These are phyloP conservation scores for Neoboletus brunneissimus DNA, from an alignment of 768 basidiomycete genomes.

Conservation along the genomic window DNA sequence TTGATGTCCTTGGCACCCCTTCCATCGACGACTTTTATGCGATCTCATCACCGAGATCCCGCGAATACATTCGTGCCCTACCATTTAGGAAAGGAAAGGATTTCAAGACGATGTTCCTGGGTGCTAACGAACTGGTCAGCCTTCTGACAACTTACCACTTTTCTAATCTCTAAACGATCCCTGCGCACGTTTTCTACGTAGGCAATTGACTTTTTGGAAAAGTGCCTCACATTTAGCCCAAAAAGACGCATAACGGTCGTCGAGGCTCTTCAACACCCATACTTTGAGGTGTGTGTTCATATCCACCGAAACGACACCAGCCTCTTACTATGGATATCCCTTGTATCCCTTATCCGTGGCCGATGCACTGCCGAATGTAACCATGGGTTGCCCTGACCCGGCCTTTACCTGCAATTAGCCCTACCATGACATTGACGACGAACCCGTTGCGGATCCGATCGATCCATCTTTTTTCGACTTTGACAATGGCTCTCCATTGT, in stretches of 20 bases:
- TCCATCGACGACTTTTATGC: constrained; percentile 94
- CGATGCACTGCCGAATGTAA: neutral
- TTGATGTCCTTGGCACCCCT: constrained; percentile 90
- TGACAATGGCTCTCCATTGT: constrained; percentile 61
- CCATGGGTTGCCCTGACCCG: neutral
- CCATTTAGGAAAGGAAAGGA: constrained; percentile 81
- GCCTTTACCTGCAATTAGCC: constrained; percentile 44
- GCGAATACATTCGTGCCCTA: constrained; percentile 86
- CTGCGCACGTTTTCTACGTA: constrained; percentile 18
- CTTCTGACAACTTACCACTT: neutral
- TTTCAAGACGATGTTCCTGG: constrained; percentile 68
- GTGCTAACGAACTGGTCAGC: constrained; percentile 63
- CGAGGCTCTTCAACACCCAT: constrained; percentile 86
- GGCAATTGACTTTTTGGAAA: constrained; percentile 77
- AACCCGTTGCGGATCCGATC: constrained; percentile 74
- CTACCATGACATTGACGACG: constrained; percentile 87
- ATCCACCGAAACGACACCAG: neutral
- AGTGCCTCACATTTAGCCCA: constrained; percentile 82
- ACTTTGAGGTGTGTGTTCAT: constrained; percentile 61
- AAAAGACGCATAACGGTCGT: constrained; percentile 85
- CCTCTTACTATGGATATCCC: neutral
- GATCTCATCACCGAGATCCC: constrained; percentile 73
- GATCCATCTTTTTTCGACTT: constrained; percentile 84
- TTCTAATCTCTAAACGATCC: neutral
- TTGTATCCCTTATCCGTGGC: neutral